Evolutionary conservation across 305 asterid genomes (phyloP), one percentile per base, ranked within the genome.

Genomic region (Plantago rigida): DNA sequence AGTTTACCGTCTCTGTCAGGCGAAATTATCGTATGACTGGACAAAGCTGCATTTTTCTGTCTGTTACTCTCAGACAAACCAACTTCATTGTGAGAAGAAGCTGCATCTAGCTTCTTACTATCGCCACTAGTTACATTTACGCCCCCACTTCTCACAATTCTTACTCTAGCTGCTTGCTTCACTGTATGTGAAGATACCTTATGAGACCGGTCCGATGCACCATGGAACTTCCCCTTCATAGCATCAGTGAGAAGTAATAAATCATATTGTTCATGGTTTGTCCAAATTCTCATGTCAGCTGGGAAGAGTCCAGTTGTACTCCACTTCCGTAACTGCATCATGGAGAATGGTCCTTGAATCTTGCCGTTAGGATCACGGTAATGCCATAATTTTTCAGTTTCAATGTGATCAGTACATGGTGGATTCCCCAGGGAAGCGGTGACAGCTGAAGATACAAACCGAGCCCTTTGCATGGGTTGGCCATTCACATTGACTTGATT

Each of bases 291-390:
- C 97, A 89, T 82, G 55, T 84, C 84, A 56, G 81, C 75, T 55
- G 97, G 97, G 65, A 93, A 85, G 46, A 86, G 77, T 64, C 97
- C 96, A 7, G 94, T 87, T 55, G 81, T 84, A 68, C 79, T 89
- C 99, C 97, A 87, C 73, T 65, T 84, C 67, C 87, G 78, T 59
- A 93, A 82, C 84, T 87, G 88, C 75, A 79, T 63, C 84, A 93
- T 80, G 49, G 95, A 72, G 81, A 93, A 93, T 58, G 99, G 97
- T 41, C 99, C 99, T 75, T 87, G 99, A 71, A 87, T 81, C 76
- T 74, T 82, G 58, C 95, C 90, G 71, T 79, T 76, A 36, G 97
- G 99, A 73, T 93, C 99, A 13, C 95, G 97, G 63, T 93, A 93
- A 72, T 89, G 95, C 99, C 99, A 93, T 67, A 93, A 70, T 63